phyloP scores from a whole-genome alignment of 2,329 filamentous ascomycete species.

The Epichloe glyceriae region DNA sequence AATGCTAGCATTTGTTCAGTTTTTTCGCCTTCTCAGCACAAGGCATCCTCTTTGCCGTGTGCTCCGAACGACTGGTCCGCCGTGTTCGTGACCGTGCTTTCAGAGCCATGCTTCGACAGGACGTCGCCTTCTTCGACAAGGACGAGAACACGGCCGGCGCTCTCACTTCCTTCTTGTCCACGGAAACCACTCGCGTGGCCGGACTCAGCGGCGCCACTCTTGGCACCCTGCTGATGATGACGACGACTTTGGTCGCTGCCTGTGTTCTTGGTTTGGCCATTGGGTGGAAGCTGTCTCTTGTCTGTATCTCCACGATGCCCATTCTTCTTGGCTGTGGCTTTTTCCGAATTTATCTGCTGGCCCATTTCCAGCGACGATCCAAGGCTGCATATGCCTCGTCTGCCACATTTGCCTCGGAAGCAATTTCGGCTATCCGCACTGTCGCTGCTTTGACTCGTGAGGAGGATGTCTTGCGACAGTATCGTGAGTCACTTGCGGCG shows the following conservation, averaged over 20 bases:
- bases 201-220: constrained; percentile 80
- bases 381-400: constrained; percentile 70
- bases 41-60: constrained; percentile 66
- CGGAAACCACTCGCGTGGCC: constrained; percentile 77
- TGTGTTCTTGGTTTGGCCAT: constrained; percentile 58
- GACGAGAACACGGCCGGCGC: constrained; percentile 84
- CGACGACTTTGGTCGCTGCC: constrained; percentile 65
- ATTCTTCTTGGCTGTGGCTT: constrained; percentile 71
- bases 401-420: constrained; percentile 82
- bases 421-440: constrained; percentile 85
- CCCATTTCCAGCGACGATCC: constrained; percentile 64
- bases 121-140: constrained; percentile 81
- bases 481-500: constrained; percentile 49
- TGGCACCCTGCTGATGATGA: constrained; percentile 70
- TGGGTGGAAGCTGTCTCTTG: constrained; percentile 79
- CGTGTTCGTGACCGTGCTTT: constrained; percentile 75
- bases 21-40: constrained; percentile 56
- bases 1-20: constrained; percentile 64
- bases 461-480: constrained; percentile 61
- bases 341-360: constrained; percentile 74
- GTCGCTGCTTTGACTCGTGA: constrained; percentile 86
- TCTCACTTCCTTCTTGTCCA: constrained; percentile 77
- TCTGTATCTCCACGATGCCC: constrained; percentile 68
- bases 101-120: constrained; percentile 78
- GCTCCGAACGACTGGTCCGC: constrained; percentile 76